These are phyloP conservation scores for Bretziella fagacearum DNA, from an alignment of 2,329 filamentous ascomycete species.

Conservation along the genomic window DNA sequence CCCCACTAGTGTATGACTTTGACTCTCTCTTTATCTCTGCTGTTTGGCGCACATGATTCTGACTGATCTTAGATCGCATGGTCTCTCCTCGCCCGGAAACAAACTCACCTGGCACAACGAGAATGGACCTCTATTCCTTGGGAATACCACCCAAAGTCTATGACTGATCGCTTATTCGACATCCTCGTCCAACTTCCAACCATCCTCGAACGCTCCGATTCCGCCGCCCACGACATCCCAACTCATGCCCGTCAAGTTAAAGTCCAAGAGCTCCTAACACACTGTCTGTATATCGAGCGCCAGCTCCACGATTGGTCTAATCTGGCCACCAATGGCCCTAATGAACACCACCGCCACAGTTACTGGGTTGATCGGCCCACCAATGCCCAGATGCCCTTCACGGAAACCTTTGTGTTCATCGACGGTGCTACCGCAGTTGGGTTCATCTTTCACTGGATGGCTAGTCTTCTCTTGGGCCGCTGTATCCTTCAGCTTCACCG, in stretches of 20 bases:
- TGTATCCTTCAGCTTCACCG: conserved; percentile 31
- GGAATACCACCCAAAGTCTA: conserved; percentile 33
- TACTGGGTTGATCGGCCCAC: conserved; percentile 22
- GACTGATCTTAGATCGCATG: conserved; percentile 29
- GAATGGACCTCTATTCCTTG: conserved; percentile 38
- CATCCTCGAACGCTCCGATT: conserved; percentile 30
- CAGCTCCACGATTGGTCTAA: conserved; percentile 33
- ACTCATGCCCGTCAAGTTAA: conserved; percentile 27
- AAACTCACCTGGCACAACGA: conserved; percentile 32
- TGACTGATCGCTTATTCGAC: conserved; percentile 36
- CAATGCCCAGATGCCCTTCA: conserved; percentile 25
- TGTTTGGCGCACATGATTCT: not conserved
- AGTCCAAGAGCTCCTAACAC: conserved; percentile 31
- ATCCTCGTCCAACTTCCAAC: conserved; percentile 30
- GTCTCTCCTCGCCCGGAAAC: conserved; percentile 32
- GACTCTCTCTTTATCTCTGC: not conserved
- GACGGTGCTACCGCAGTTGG: conserved; percentile 28
- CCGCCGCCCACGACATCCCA: conserved; percentile 24
- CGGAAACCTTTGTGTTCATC: conserved; percentile 29
- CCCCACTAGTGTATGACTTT: conserved; percentile 31
- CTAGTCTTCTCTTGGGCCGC: conserved; percentile 32
- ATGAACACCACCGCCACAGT: conserved; percentile 14
- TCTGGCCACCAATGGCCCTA: conserved; percentile 19
- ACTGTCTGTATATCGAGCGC: conserved; percentile 31
- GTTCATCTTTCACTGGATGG: conserved; percentile 38